These are phyloP conservation scores for Pichia sp. DNA, from an alignment of 1,139 yeast species.

Conservation along the genomic window DNA sequence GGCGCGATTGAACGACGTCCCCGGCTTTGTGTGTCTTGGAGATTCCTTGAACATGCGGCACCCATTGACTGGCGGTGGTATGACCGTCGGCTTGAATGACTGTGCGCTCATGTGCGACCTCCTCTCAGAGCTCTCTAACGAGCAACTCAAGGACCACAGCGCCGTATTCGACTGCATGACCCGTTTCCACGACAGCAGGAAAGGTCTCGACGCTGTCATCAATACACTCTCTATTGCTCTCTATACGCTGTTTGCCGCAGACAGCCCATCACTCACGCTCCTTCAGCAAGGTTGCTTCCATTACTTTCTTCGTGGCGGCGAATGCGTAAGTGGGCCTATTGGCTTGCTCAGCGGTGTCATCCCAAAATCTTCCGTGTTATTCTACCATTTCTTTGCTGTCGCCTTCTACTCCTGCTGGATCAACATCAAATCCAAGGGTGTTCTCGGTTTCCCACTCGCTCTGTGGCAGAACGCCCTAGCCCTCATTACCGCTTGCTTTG, in stretches of 20 bases:
- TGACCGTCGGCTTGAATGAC: slow-evolving; percentile 95
- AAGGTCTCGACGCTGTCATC: slow-evolving; percentile 74
- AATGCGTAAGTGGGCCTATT: slow-evolving; percentile 72
- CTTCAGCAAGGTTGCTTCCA: slow-evolving; percentile 86
- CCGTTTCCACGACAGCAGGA: slow-evolving; percentile 73
- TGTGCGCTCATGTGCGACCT: slow-evolving; percentile 64
- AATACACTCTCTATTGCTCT: slow-evolving; percentile 89
- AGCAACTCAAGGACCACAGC: slow-evolving; percentile 56
- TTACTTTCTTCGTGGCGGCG: slow-evolving; percentile 83
- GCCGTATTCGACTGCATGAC: slow-evolving; percentile 51
- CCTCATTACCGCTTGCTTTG: slow-evolving; percentile 67
- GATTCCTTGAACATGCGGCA: slow-evolving; percentile 97
- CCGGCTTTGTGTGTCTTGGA: slow-evolving; percentile 84
- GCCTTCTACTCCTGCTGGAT: slow-evolving; percentile 78
- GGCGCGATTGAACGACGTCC: slow-evolving; percentile 59
- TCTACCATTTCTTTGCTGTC: slow-evolving; percentile 84
- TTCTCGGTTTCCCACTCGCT: slow-evolving; percentile 68
- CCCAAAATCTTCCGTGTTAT: slow-evolving; percentile 69
- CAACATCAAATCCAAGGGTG: slow-evolving; percentile 64
- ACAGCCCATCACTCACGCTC: slow-evolving; percentile 56
- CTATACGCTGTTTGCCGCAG: slow-evolving; percentile 87
- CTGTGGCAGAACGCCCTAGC: slow-evolving; percentile 65
- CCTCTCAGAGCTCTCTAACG: slow-evolving; percentile 53
- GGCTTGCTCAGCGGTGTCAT: slow-evolving; percentile 78
- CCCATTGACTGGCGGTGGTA: slow-evolving; percentile 98